Percentiles rank a stretch among this genome's conserved stretches.
These are phyloP conservation scores for Taphrina flavorubra DNA, from an alignment of 1,139 yeast species.

Conservation along the genomic window DNA sequence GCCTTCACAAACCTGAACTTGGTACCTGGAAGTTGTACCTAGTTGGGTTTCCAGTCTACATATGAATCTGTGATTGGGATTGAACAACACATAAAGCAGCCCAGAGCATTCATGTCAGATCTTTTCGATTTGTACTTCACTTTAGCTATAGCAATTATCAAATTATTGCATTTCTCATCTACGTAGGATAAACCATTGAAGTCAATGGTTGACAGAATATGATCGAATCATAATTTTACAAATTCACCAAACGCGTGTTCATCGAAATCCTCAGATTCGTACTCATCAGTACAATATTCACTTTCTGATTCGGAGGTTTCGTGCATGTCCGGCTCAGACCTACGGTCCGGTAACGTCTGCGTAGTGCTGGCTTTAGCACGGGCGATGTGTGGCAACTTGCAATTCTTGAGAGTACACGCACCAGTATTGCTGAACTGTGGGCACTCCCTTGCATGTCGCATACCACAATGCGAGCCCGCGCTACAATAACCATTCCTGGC, in stretches of 20 bases:
- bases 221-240: neutral
- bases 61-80: too few relatives aligned
- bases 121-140: neutral
- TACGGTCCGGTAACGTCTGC: constrained; percentile 4
- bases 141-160: neutral
- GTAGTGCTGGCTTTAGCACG: constrained; percentile 8
- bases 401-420: constrained; percentile 55
- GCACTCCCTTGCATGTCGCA: constrained; percentile 66
- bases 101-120: neutral
- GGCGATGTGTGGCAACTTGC: constrained; percentile 42
- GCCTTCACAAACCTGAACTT: too few relatives aligned
- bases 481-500: constrained; percentile 72
- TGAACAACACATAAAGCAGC: too few relatives aligned
- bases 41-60: too few relatives aligned
- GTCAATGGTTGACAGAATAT: too few relatives aligned
- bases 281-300: constrained; percentile 25
- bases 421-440: constrained; percentile 73
- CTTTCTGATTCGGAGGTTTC: constrained; percentile 4
- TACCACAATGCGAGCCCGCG: constrained; percentile 63
- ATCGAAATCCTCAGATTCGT: constrained; percentile 35
- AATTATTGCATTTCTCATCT: too few relatives aligned
- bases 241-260: constrained; percentile 35
- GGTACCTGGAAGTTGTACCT: too few relatives aligned
- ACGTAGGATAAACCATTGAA: too few relatives aligned
- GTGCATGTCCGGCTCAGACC: neutral